phyloP scores from a whole-genome alignment of 805 yeast species.

The Candida sakaeoensis region DNA sequence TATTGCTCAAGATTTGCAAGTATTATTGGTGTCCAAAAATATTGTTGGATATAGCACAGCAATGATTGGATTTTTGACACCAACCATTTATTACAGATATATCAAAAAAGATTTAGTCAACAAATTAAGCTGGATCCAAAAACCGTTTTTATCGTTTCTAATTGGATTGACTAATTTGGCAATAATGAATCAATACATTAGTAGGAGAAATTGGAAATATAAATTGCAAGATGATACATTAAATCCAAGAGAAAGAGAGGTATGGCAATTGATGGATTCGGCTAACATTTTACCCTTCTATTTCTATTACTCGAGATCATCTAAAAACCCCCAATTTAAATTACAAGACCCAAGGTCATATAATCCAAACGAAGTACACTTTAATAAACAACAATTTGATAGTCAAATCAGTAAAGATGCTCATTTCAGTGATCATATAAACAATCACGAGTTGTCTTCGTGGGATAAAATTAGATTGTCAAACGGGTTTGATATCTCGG shows the following conservation, averaged over 20 bases:
- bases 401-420: constrained; percentile 21
- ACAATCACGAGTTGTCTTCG: constrained; percentile 13
- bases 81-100: constrained; percentile 24
- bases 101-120: constrained; percentile 7
- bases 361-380: constrained; percentile 5
- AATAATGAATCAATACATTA: constrained; percentile 9
- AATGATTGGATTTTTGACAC: constrained; percentile 24
- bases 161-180: constrained; percentile 27
- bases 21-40: constrained; percentile 16
- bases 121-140: constrained; percentile 16
- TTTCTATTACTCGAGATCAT: constrained; percentile 49
- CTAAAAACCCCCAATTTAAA: constrained; percentile 47
- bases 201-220: constrained; percentile 2
- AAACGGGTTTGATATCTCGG: constrained; percentile 22
- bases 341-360: constrained; percentile 52
- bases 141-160: constrained; percentile 31
- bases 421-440: background rate
- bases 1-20: constrained; percentile 27
- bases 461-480: constrained; percentile 36
- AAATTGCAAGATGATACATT: background rate
- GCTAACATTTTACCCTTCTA: constrained; percentile 34
- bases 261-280: constrained; percentile 36
- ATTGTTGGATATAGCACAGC: constrained; percentile 25
- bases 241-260: constrained; percentile 12
- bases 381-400: constrained; percentile 1